Evolutionary conservation across 306 rosid species (phyloP).

Genomic region (Trifolium repens): DNA sequence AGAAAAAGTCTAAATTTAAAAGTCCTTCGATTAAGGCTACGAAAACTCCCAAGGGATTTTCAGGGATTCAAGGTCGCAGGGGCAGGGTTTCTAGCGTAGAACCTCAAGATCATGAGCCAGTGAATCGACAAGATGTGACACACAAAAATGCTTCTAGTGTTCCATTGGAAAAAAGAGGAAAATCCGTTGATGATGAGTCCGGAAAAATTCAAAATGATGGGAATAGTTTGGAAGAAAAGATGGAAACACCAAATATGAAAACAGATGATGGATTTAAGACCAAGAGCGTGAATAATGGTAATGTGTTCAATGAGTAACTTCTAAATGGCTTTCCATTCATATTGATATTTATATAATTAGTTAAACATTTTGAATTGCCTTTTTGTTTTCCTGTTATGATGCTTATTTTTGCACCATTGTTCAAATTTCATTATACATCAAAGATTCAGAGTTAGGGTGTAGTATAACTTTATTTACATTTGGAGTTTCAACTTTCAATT

Average conservation of each 20-base stretch:
- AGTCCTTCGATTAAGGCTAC: conserved; percentile 51
- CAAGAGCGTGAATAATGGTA: conserved; percentile 51
- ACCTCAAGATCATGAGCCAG: conserved; percentile 31
- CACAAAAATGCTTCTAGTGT: conserved; percentile 31
- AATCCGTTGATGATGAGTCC: conserved; percentile 10
- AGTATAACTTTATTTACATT: conserved; percentile 13
- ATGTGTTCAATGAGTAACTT: conserved; percentile 39
- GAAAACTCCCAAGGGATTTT: conserved; percentile 69
- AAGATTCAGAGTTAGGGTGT: conserved; percentile 6
- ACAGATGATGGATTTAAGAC: conserved; percentile 39
- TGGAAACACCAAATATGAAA: conserved; percentile 26
- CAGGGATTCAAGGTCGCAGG: conserved; percentile 42
- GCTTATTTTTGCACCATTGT: conserved; percentile 9
- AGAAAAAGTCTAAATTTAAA: conserved; percentile 61
- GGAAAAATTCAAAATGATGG: conserved; percentile 18
- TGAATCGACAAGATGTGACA: conserved; percentile 32
- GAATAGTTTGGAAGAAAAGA: conserved; percentile 45
- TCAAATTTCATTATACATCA: conserved; percentile 4
- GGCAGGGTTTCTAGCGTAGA: conserved; percentile 38
- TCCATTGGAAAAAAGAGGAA: conserved; percentile 37
- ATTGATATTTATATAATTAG: conserved; percentile 25
- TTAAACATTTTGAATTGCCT: conserved; percentile 8
- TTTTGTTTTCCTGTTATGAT: not conserved
- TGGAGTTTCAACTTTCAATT: conserved; percentile 12
- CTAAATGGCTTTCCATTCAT: conserved; percentile 25